A percentile compares a stretch with the other conserved stretches of the same genome.
These are phyloP conservation scores for Cladorrhinum sp. DNA, from an alignment of 2,329 filamentous ascomycete genomes.

Conservation along the genomic window DNA sequence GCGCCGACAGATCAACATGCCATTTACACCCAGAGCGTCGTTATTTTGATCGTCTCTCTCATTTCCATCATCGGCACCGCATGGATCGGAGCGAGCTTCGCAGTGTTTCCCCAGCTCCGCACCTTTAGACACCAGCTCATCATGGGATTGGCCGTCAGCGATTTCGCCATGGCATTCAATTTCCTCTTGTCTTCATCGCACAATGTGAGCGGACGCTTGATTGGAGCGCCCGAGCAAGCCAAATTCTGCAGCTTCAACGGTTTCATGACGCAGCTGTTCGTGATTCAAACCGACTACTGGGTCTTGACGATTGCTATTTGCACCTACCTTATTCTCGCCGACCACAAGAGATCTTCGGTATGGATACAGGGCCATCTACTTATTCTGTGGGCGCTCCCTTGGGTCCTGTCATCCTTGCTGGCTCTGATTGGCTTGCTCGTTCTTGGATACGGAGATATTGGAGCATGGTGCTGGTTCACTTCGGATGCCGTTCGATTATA, in stretches of 20 bases:
- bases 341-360: constrained; percentile 33
- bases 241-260: constrained; percentile 41
- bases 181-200: constrained; percentile 38
- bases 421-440: constrained; percentile 33
- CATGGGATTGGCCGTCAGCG: constrained; percentile 40
- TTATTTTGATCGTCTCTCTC: constrained; percentile 35
- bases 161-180: constrained; percentile 41
- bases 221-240: constrained; percentile 30
- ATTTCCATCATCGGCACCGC: constrained; percentile 36
- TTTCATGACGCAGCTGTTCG: constrained; percentile 42
- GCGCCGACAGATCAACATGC: constrained; percentile 24
- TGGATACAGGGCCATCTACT: constrained; percentile 38
- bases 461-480: constrained; percentile 41
- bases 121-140: constrained; percentile 42
- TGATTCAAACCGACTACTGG: constrained; percentile 45
- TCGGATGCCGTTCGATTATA: constrained; percentile 37
- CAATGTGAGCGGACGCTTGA: constrained; percentile 33
- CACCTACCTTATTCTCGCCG: constrained; percentile 41
- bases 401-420: constrained; percentile 37
- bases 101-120: constrained; percentile 30
- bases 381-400: constrained; percentile 36
- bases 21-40: constrained; percentile 28
- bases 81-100: constrained; percentile 39
- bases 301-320: constrained; percentile 40
- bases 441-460: constrained; percentile 35